Percentiles rank a stretch among this genome's conserved stretches.
phyloP scores from a whole-genome alignment of 352 stramenopile species.

The Saprolegnia diclina region DNA sequence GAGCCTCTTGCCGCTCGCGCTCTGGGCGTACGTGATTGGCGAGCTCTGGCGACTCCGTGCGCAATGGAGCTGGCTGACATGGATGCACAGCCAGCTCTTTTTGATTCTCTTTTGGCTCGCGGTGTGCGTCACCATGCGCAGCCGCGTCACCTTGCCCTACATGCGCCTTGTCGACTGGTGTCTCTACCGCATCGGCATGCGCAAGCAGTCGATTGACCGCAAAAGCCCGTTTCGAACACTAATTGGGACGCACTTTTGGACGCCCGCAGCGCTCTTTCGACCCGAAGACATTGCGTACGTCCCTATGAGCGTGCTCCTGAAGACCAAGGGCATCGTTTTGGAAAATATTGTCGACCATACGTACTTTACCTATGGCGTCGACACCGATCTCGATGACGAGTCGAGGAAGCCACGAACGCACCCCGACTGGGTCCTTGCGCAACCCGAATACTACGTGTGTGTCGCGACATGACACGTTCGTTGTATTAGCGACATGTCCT shows the following conservation, averaged over 20 bases:
- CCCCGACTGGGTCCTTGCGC: neutral
- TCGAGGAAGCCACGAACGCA: neutral
- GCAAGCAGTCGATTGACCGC: neutral
- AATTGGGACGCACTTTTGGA: slow-evolving; percentile 2
- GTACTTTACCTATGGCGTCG: neutral
- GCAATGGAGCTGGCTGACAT: neutral
- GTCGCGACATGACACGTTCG: neutral
- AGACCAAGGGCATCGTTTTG: neutral
- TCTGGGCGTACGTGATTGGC: neutral
- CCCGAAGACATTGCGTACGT: neutral
- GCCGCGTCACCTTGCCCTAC: neutral
- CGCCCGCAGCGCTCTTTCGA: neutral
- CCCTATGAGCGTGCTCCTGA: neutral
- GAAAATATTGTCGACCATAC: neutral
- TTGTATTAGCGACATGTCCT: no score
- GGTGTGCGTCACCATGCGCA: neutral
- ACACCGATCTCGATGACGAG: neutral
- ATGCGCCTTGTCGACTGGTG: neutral
- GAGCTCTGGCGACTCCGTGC: neutral
- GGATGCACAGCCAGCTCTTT: slow-evolving; percentile 4
- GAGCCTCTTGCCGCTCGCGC: neutral
- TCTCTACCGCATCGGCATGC: neutral
- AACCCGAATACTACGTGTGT: slow-evolving; percentile 8
- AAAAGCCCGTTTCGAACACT: neutral
- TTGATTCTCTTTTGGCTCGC: neutral